Evolutionary conservation across 805 yeast species (phyloP).

Genomic region (Starmera amethionina): DNA sequence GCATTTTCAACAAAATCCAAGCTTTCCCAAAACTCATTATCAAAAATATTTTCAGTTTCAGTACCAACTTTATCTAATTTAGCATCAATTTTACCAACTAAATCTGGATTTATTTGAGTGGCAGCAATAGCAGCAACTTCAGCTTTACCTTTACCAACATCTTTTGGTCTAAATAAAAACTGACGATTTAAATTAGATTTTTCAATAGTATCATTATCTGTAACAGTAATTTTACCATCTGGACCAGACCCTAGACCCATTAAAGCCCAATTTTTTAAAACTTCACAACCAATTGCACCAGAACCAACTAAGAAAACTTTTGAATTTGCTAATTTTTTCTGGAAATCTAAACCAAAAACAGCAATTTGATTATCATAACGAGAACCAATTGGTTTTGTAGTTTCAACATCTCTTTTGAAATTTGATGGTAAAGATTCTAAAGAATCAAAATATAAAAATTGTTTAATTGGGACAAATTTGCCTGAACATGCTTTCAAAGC

Average conservation of each 20-base stretch:
- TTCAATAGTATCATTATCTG: slow-evolving; percentile 94
- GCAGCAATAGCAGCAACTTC: slow-evolving; percentile 88
- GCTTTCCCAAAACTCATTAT: slow-evolving; percentile 75
- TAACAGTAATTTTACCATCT: slow-evolving; percentile 71
- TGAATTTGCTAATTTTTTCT: slow-evolving; percentile 62
- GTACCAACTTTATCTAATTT: slow-evolving; percentile 84
- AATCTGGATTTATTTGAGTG: slow-evolving; percentile 73
- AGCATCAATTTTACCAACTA: slow-evolving; percentile 66
- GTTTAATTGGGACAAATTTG: slow-evolving; percentile 88
- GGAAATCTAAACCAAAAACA: slow-evolving; percentile 77
- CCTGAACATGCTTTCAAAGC: slow-evolving; percentile 93
- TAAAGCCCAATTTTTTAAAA: slow-evolving; percentile 97
- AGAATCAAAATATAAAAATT: slow-evolving; percentile 89
- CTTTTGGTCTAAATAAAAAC: slow-evolving; percentile 87
- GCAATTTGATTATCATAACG: slow-evolving; percentile 96
- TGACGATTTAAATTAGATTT: slow-evolving; percentile 95
- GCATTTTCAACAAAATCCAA: slow-evolving; percentile 94
- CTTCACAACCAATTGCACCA: slow-evolving; percentile 99
- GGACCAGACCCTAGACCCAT: slow-evolving; percentile 93
- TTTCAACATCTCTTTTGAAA: slow-evolving; percentile 56
- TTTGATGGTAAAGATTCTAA: slow-evolving; percentile 74
- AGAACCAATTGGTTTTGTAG: slow-evolving; percentile 65
- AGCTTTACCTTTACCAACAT: slow-evolving; percentile 86
- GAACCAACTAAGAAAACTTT: slow-evolving; percentile 90
- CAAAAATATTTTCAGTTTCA: slow-evolving; percentile 81